Percentiles rank a stretch among this genome's conserved stretches.
phyloP scores from a whole-genome alignment of 257 asterid species.

The Jacaranda mimosifolia region DNA sequence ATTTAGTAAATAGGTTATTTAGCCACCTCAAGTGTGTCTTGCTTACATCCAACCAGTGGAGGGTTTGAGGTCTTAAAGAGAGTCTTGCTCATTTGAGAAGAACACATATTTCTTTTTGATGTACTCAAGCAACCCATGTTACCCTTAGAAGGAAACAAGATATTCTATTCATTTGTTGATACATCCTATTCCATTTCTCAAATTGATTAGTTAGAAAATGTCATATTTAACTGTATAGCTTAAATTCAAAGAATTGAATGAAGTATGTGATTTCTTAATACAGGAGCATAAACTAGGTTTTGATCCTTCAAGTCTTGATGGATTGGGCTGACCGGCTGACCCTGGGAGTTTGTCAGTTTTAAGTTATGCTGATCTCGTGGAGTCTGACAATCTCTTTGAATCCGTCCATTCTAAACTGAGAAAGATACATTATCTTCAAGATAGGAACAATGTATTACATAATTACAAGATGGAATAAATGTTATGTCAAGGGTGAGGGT shows the following conservation, averaged over 20 bases:
- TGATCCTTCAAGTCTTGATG: constrained; percentile 52
- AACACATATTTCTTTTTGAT: neutral
- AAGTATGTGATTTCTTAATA: constrained; percentile 26
- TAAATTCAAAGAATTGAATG: constrained; percentile 16
- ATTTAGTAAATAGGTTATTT: too few relatives aligned
- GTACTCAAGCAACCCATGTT: neutral
- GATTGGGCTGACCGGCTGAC: constrained; percentile 75
- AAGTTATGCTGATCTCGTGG: constrained; percentile 56
- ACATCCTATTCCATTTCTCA: constrained; percentile 6
- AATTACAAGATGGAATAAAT: neutral
- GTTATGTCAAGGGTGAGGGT: neutral
- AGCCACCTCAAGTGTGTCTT: too few relatives aligned
- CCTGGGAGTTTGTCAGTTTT: constrained; percentile 50
- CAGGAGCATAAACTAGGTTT: constrained; percentile 62
- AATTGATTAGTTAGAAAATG: neutral
- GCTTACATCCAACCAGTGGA: constrained; percentile 11
- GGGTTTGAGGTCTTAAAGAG: constrained; percentile 24
- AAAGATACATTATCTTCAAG: constrained; percentile 55
- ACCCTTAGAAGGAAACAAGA: constrained; percentile 20
- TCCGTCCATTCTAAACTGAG: constrained; percentile 89
- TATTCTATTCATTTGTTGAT: constrained; percentile 15
- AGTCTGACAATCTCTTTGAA: constrained; percentile 68
- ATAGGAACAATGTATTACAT: neutral
- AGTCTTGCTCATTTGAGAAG: neutral
- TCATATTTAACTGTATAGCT: neutral